Base-by-base conservation (phyloP, 306 rosid genomes). In the Medicago arabica region DNA sequence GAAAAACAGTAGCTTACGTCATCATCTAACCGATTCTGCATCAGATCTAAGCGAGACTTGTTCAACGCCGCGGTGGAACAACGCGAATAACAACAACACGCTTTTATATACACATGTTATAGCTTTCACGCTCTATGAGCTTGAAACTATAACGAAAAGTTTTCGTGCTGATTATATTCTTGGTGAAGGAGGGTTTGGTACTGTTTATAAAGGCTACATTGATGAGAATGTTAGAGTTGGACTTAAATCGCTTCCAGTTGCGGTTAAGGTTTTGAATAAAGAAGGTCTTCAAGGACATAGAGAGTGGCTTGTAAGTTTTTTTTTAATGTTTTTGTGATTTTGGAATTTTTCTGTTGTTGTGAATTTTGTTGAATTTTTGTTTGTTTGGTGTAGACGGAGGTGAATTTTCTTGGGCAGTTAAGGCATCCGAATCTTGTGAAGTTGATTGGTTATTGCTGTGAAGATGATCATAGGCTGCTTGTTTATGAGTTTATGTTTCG, bases 271-370 rank as follows among this genome's bases (percentile, higher is more conserved):
- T 23, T 91, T 96, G 74, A 96, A 96, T 80, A 96, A 92, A 77
- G 99, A 96, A 73, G 99, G 99, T 39, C 92, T 87, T 9, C 99
- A 96, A 85, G 99, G 99, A 66, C 99, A 96, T 73, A 89, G 99
- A 53, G 99, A 96, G 72, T 96, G 99, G 99, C 98, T 96, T 51
- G 97, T 92, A 83, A 75, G 88, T 76, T 60, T 60, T 9, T 6
- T 14, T 15, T 13, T 5, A 21, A 2, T 10, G 10, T 1, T 28
- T 7, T 64, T 49, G 2, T 13, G 14, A 10, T 10, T 4, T 31
- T 9, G 2, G 28, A 28, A 3, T 28, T 14, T 31, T 59, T 7
- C 15, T 39, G 1, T 8, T 7, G 4, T 21, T 40, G 1, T 72
- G 67, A 2, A 19, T 39, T 36, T 78, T 50, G 8, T 69, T 50